Conservation (phyloP, 2,329 filamentous ascomycete genomes). For the Fusarium metavorans region DNA sequence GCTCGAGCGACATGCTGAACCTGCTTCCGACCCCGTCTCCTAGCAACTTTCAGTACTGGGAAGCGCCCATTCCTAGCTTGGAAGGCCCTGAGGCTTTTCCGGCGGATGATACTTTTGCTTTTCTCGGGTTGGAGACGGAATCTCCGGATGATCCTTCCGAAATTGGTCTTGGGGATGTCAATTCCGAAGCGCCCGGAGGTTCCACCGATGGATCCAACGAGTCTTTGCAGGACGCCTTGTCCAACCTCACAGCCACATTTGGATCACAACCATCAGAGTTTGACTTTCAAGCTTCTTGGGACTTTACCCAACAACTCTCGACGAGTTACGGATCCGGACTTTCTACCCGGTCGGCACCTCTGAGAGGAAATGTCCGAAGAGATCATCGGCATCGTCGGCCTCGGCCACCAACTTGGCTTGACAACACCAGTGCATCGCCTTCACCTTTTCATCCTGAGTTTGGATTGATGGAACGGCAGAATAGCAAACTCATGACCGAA, state of each 20-base stretch:
- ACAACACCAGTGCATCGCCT: slow-evolving; percentile 8
- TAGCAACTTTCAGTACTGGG: slow-evolving; percentile 22
- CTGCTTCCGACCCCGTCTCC: slow-evolving; percentile 24
- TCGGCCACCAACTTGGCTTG: slow-evolving; percentile 9
- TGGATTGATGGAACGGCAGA: slow-evolving; percentile 43
- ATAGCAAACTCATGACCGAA: slow-evolving; percentile 55
- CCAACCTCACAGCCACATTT: slow-evolving; percentile 14
- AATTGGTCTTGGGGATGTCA: slow-evolving; percentile 1
- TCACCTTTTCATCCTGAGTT: slow-evolving; percentile 29
- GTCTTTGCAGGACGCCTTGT: slow-evolving; percentile 5
- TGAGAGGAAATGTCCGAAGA: not conserved
- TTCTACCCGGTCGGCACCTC: slow-evolving; percentile 5
- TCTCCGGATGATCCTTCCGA: not conserved
- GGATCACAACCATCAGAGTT: slow-evolving; percentile 23
- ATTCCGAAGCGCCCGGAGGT: not conserved
- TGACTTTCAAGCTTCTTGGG: slow-evolving; percentile 24
- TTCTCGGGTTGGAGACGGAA: not conserved
- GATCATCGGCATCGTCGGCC: not conserved
- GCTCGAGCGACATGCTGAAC: slow-evolving; percentile 5
- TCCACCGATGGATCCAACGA: not conserved
- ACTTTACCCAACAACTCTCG: slow-evolving; percentile 3
- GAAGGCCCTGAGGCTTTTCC: slow-evolving; percentile 6
- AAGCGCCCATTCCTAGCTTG: slow-evolving; percentile 19
- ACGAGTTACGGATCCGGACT: not conserved
- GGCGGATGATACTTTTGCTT: not conserved